These are phyloP conservation scores for Cladophialophora yegresii DNA, from an alignment of 2,329 filamentous ascomycete species.

Conservation along the genomic window DNA sequence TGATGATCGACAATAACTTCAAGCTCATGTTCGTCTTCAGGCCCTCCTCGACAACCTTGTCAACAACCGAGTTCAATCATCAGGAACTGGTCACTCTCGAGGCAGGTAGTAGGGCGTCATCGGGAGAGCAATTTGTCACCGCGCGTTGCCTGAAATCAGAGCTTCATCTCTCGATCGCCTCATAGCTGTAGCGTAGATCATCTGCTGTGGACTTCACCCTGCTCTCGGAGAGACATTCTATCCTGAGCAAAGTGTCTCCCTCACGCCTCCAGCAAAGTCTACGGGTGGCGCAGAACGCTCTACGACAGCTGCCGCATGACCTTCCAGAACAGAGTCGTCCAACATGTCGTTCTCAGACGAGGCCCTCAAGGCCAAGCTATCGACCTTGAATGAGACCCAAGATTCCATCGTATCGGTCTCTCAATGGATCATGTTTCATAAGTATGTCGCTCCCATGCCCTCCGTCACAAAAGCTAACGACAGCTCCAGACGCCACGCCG, in stretches of 20 bases:
- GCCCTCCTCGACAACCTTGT: neutral
- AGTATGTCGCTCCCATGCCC: slow-evolving; percentile 57
- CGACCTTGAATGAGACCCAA: slow-evolving; percentile 93
- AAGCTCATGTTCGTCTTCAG: neutral
- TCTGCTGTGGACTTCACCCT: neutral
- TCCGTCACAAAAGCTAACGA: slow-evolving; percentile 20
- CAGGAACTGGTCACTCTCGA: neutral
- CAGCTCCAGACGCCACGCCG: slow-evolving; percentile 74
- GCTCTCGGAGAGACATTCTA: neutral
- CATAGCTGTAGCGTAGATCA: slow-evolving; percentile 9
- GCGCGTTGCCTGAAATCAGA: neutral
- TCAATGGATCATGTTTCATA: slow-evolving; percentile 99
- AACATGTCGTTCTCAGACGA: slow-evolving; percentile 94
- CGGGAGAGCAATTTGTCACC: neutral
- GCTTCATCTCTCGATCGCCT: neutral
- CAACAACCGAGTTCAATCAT: neutral
- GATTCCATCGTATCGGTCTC: slow-evolving; percentile 95
- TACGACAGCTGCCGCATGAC: neutral
- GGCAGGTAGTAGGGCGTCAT: neutral
- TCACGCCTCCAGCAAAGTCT: neutral
- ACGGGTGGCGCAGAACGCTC: neutral
- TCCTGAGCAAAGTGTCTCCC: neutral
- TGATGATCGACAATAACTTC: neutral
- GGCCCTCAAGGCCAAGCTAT: slow-evolving; percentile 90
- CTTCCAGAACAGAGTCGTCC: neutral